Evolutionary conservation across 2,329 filamentous ascomycete species (phyloP), one percentile per base, ranked within the genome.

Genomic region (Cladosporium oxysporum): DNA sequence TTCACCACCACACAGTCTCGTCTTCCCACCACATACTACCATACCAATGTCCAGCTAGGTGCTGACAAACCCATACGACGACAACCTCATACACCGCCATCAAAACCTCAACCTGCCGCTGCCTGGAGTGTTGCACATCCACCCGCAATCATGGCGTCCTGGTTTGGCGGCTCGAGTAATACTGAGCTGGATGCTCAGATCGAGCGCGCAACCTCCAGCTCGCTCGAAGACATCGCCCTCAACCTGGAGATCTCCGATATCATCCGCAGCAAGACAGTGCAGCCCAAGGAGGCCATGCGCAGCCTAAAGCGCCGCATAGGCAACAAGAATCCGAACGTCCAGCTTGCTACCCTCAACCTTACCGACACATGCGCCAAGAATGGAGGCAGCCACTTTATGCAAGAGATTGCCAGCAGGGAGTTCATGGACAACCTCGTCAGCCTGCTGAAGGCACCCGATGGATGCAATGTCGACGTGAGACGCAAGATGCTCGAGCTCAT

Each of bases 281-380:
- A 93, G 78, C 94, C 95, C 63, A 97, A 94, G 80, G 95, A 99
- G 80, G 95, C 95, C 69, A 99, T 99, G 95, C 91, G 93, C 78
- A 94, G 92, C 52, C 83, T 99, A 75, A 98, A 97, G 82, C 88
- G 88, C 77, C 90, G 95, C 78, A 93, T 99, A 83, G 93, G 92
- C 80, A 93, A 97, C 84, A 96, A 93, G 84, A 99, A 99, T 76
- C 95, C 95, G 41, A 99, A 99, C 78, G 90, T 95, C 41, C 95
- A 99, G 82, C 84, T 99, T 41, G 95, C 93, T 72, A 91, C 95
- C n/a, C 82, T 99, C 64, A 96, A 95, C 79, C 90, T 99, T 74
- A 97, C 93, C 70, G 95, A 99, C 81, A 98, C 95, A 0, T 99
- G 95, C 77, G 93, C 98, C 68, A 99, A 99, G 83, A 99, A 99